A percentile compares a stretch with the other conserved stretches of the same genome.
These are phyloP conservation scores for Vitis hybrid DNA, from an alignment of 177 flowering plant species.

Conservation along the genomic window DNA sequence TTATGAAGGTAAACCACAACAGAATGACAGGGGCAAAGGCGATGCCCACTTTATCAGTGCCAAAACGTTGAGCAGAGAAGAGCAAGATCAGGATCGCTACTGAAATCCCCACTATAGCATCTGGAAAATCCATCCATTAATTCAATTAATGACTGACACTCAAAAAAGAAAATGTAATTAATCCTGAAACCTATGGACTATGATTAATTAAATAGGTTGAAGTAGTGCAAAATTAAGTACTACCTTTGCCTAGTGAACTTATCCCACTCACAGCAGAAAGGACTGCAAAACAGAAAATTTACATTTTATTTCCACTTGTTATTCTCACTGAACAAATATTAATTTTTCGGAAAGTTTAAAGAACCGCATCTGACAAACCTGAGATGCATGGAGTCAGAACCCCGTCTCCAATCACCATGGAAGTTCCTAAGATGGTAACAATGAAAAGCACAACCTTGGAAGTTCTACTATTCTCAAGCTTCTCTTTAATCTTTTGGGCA, in stretches of 20 bases:
- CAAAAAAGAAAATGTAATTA: not conserved
- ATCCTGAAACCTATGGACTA: too few species aligned
- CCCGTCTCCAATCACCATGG: constrained; percentile 71
- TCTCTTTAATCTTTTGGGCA: constrained; percentile 33
- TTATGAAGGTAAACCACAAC: constrained; percentile 55
- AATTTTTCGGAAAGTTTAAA: not conserved
- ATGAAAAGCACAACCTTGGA: constrained; percentile 28
- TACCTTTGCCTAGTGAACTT: constrained; percentile 41
- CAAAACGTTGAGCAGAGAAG: constrained; percentile 52
- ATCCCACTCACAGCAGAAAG: constrained; percentile 66
- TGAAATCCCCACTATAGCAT: constrained; percentile 46
- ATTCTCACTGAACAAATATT: not conserved
- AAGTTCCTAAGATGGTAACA: constrained; percentile 46
- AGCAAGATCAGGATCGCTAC: constrained; percentile 48
- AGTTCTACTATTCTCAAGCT: constrained; percentile 34
- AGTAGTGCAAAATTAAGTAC: too few species aligned
- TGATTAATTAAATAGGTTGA: too few species aligned
- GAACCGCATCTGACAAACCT: constrained; percentile 19
- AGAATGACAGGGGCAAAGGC: constrained; percentile 58
- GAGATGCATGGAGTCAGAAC: constrained; percentile 58
- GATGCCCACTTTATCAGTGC: constrained; percentile 68
- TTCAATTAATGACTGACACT: not conserved
- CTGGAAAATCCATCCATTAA: constrained; percentile 23
- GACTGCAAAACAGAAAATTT: constrained; percentile 34
- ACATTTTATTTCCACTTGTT: not conserved